phyloP scores from a whole-genome alignment of 2,329 filamentous ascomycete genomes.

The Alternaria tenuissima region DNA sequence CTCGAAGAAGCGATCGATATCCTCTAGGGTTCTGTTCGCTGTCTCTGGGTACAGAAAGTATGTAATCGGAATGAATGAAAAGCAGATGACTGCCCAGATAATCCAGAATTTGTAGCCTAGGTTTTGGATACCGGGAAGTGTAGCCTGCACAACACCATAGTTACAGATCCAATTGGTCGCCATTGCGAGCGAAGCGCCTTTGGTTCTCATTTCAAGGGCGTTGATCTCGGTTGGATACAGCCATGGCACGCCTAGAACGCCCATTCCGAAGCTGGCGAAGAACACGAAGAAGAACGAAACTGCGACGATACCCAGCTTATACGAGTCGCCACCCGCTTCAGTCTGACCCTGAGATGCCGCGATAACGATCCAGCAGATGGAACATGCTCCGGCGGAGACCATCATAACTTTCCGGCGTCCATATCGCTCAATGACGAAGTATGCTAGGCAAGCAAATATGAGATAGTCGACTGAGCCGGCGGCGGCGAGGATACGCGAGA shows the following conservation, averaged over 20 bases:
- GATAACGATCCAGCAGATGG: slow-evolving; percentile 60
- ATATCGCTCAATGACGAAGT: slow-evolving; percentile 59
- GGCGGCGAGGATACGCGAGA: slow-evolving; percentile 50
- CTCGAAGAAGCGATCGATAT: slow-evolving; percentile 57
- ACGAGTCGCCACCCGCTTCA: slow-evolving; percentile 53
- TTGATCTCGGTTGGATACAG: slow-evolving; percentile 48
- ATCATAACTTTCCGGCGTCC: slow-evolving; percentile 61
- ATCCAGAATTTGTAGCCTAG: slow-evolving; percentile 64
- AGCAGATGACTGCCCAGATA: slow-evolving; percentile 64
- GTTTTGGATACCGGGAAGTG: slow-evolving; percentile 49
- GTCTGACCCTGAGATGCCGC: slow-evolving; percentile 55
- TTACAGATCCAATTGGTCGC: slow-evolving; percentile 47
- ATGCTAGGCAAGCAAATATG: slow-evolving; percentile 54
- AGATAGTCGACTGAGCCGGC: slow-evolving; percentile 59
- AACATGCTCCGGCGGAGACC: slow-evolving; percentile 57
- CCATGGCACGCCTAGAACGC: slow-evolving; percentile 47
- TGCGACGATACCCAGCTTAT: slow-evolving; percentile 58
- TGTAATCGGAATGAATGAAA: slow-evolving; percentile 60
- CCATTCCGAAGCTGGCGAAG: slow-evolving; percentile 48
- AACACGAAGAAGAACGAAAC: slow-evolving; percentile 55
- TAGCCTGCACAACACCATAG: slow-evolving; percentile 45
- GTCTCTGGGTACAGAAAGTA: slow-evolving; percentile 65
- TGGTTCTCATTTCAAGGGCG: slow-evolving; percentile 47
- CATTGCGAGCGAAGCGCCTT: slow-evolving; percentile 47
- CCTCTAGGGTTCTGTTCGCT: slow-evolving; percentile 55